Conservation (phyloP, 1,139 yeast genomes). For the Lodderomyces theae region DNA sequence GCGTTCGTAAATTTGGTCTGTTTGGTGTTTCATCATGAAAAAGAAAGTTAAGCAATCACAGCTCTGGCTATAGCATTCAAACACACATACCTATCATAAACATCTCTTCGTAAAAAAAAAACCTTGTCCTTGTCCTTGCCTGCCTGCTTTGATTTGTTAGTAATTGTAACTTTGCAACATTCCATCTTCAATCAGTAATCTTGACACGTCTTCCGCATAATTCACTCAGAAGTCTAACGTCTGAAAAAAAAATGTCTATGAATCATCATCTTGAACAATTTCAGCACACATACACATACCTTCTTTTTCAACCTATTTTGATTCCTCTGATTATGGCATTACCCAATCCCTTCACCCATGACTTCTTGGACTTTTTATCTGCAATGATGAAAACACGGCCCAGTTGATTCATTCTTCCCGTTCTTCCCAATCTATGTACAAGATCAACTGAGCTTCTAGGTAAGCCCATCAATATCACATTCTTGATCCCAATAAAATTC, state of each 20-base stretch:
- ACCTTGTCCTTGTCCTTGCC: too few species aligned
- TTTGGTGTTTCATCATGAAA: slow-evolving; percentile 12
- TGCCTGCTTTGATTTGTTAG: too few species aligned
- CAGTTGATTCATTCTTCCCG: slow-evolving; percentile 86
- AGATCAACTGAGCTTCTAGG: slow-evolving; percentile 84
- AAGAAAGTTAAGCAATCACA: not conserved
- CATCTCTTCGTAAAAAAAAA: not conserved
- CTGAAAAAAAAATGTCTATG: slow-evolving; percentile 18
- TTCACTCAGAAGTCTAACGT: slow-evolving; percentile 30
- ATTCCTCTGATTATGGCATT: slow-evolving; percentile 59
- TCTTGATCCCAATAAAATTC: slow-evolving; percentile 78
- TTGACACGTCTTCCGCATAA: slow-evolving; percentile 27
- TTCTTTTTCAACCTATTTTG: slow-evolving; percentile 28
- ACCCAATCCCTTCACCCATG: slow-evolving; percentile 85
- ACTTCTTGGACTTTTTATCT: slow-evolving; percentile 61
- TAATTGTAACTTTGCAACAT: not conserved
- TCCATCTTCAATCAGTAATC: slow-evolving; percentile 20
- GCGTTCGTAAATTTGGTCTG: slow-evolving; percentile 15
- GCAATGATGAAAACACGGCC: slow-evolving; percentile 82
- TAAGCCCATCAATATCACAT: slow-evolving; percentile 79
- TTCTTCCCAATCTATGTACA: slow-evolving; percentile 89
- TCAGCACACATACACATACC: too few species aligned
- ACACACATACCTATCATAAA: slow-evolving; percentile 7
- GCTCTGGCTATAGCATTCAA: too few species aligned
- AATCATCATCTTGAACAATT: slow-evolving; percentile 5